Percentiles rank a stretch among this genome's conserved stretches.
Conservation (phyloP, 306 rosid species). For the Castanospermum australe region DNA sequence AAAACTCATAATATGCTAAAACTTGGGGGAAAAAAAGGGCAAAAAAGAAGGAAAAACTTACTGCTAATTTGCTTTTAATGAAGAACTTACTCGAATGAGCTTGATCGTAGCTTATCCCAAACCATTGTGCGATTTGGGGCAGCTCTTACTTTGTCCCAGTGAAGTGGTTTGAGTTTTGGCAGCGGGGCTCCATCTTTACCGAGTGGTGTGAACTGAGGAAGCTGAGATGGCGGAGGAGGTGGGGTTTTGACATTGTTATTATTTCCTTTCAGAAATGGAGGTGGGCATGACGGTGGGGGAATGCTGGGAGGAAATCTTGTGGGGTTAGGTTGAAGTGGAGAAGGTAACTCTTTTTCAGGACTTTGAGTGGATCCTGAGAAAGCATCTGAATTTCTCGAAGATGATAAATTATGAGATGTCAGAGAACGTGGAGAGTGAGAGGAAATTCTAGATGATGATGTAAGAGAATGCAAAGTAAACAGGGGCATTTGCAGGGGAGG, state of each 20-base stretch:
- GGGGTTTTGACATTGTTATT: slow-evolving; percentile 48
- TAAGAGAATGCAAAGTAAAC: slow-evolving; percentile 41
- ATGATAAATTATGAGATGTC: slow-evolving; percentile 48
- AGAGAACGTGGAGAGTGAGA: slow-evolving; percentile 60
- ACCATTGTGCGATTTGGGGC: slow-evolving; percentile 90
- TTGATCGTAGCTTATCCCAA: slow-evolving; percentile 92
- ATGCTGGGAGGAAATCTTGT: slow-evolving; percentile 42
- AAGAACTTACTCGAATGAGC: slow-evolving; percentile 89
- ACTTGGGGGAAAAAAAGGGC: neutral
- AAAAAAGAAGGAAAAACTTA: neutral
- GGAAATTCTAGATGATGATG: slow-evolving; percentile 43
- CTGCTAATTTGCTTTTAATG: neutral
- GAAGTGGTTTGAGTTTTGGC: slow-evolving; percentile 93
- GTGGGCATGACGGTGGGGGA: slow-evolving; percentile 90
- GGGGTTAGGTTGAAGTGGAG: slow-evolving; percentile 29
- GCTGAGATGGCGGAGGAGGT: slow-evolving; percentile 78
- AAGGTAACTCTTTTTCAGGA: slow-evolving; percentile 32
- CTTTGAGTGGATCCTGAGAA: slow-evolving; percentile 43
- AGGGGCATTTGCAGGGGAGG: slow-evolving; percentile 40
- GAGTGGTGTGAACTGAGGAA: slow-evolving; percentile 59
- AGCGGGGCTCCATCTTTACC: slow-evolving; percentile 83
- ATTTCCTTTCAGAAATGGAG: slow-evolving; percentile 50
- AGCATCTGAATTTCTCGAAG: slow-evolving; percentile 52
- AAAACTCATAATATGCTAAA: slow-evolving; percentile 20
- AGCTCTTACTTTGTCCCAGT: slow-evolving; percentile 99